These are phyloP conservation scores for Elsinoe ampelina DNA, from an alignment of 2,329 filamentous ascomycete species.

Conservation along the genomic window DNA sequence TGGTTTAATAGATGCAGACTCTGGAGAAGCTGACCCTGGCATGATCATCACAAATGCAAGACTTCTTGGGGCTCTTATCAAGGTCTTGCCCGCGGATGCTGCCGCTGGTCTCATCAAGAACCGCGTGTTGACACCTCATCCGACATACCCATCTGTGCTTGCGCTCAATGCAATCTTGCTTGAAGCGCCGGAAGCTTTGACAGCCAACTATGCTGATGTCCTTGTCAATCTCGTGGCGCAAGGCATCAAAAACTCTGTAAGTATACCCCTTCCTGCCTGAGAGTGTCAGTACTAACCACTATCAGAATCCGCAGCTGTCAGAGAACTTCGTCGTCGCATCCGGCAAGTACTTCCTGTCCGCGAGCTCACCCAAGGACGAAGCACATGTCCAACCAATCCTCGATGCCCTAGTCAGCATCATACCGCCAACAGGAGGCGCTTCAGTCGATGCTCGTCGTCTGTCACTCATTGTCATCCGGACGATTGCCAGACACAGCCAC, in stretches of 20 bases:
- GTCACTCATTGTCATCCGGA: conserved; percentile 78
- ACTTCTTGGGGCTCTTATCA: conserved; percentile 79
- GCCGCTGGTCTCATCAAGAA: conserved; percentile 55
- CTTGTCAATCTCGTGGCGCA: conserved; percentile 67
- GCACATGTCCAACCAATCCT: conserved; percentile 74
- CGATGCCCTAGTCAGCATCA: conserved; percentile 59
- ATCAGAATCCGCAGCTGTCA: conserved; percentile 62
- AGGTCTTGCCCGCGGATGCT: conserved; percentile 67
- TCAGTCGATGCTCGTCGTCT: conserved; percentile 77
- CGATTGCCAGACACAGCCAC: conserved; percentile 67
- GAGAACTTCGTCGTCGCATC: conserved; percentile 84
- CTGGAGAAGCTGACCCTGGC: conserved; percentile 57
- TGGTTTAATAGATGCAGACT: conserved; percentile 75
- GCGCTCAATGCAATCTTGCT: conserved; percentile 81
- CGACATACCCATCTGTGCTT: conserved; percentile 69
- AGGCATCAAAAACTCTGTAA: conserved; percentile 68
- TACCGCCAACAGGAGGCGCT: conserved; percentile 54
- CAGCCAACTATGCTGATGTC: conserved; percentile 61
- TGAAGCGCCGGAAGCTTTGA: conserved; percentile 64
- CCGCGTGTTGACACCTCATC: conserved; percentile 67
- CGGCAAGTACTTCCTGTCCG: conserved; percentile 75
- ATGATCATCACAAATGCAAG: conserved; percentile 88
- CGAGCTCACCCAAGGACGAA: conserved; percentile 56
- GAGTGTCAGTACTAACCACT: conserved; percentile 18
- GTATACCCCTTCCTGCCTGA: conserved; percentile 27